phyloP scores from a whole-genome alignment of 495 filamentous ascomycete genomes.

The Penicillium manginii region DNA sequence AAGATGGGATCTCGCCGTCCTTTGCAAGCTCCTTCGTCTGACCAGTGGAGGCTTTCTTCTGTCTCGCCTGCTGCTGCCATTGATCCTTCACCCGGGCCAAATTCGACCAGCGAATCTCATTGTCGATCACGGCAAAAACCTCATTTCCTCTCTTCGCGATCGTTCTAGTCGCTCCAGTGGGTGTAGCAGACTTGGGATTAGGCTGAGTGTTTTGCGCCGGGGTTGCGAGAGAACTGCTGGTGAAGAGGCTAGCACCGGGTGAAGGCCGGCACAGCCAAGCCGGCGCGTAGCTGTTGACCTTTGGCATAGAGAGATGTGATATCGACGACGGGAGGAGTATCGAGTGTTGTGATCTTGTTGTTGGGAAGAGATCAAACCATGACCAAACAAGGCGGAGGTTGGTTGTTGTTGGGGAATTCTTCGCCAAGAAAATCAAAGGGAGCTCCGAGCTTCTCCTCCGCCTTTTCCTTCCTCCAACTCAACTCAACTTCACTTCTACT shows the following conservation, averaged over 20 bases:
- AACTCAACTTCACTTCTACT: too few species aligned
- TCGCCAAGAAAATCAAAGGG: slow-evolving; percentile 25
- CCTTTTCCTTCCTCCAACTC: slow-evolving; percentile 1
- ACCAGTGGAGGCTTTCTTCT: slow-evolving; percentile 32
- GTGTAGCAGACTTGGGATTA: slow-evolving; percentile 37
- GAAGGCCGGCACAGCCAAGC: slow-evolving; percentile 78
- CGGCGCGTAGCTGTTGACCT: slow-evolving; percentile 78
- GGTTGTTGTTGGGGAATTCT: slow-evolving; percentile 33
- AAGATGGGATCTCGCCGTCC: slow-evolving; percentile 20
- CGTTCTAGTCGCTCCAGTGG: slow-evolving; percentile 63
- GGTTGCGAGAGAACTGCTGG: slow-evolving; percentile 39
- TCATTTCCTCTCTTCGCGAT: slow-evolving; percentile 78
- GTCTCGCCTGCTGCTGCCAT: slow-evolving; percentile 58
- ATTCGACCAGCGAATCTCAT: slow-evolving; percentile 85
- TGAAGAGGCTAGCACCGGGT: slow-evolving; percentile 74
- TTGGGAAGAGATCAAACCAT: not conserved
- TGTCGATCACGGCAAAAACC: slow-evolving; percentile 81
- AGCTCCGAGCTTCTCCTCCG: slow-evolving; percentile 32
- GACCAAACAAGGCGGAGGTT: not conserved
- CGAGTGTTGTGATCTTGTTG: slow-evolving; percentile 6
- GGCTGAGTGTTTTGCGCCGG: slow-evolving; percentile 36
- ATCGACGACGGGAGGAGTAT: not conserved
- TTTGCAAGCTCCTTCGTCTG: slow-evolving; percentile 14
- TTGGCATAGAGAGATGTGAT: slow-evolving; percentile 62
- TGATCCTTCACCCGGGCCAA: slow-evolving; percentile 73